A percentile compares a stretch with the other conserved stretches of the same genome.
Evolutionary conservation across 2,329 filamentous ascomycete genomes (phyloP).

Genomic region (Aureobasidium sp.): DNA sequence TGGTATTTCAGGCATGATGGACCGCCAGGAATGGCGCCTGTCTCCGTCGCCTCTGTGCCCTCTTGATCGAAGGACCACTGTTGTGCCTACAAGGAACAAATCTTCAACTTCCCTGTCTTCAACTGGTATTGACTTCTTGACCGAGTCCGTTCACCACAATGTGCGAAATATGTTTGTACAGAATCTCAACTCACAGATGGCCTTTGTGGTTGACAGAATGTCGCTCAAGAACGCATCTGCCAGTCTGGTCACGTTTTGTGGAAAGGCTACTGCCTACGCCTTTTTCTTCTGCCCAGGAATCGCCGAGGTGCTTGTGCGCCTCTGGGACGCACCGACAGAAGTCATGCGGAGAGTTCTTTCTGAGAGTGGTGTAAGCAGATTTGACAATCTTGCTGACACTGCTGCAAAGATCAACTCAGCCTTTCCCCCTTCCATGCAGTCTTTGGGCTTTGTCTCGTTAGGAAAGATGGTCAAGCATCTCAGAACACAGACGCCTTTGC

Average conservation of each 20-base stretch:
- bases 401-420: slow-evolving; percentile 59
- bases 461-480: slow-evolving; percentile 53
- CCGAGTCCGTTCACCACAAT: slow-evolving; percentile 77
- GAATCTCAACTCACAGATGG: slow-evolving; percentile 76
- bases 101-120: slow-evolving; percentile 56
- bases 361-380: slow-evolving; percentile 57
- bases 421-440: slow-evolving; percentile 62
- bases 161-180: slow-evolving; percentile 79
- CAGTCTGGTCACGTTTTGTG: slow-evolving; percentile 69
- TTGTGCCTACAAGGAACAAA: slow-evolving; percentile 39
- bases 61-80: slow-evolving; percentile 48
- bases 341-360: slow-evolving; percentile 64
- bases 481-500: slow-evolving; percentile 57
- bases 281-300: slow-evolving; percentile 89
- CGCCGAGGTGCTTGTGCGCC: slow-evolving; percentile 70
- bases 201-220: slow-evolving; percentile 83
- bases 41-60: slow-evolving; percentile 62
- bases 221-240: slow-evolving; percentile 66
- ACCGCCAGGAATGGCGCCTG: slow-evolving; percentile 77
- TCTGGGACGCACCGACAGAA: slow-evolving; percentile 68
- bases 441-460: slow-evolving; percentile 57
- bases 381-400: slow-evolving; percentile 38
- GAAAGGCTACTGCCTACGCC: slow-evolving; percentile 84
- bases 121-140: slow-evolving; percentile 58
- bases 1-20: slow-evolving; percentile 74